These are phyloP conservation scores for Ceratocystis cacaofunesta DNA, from an alignment of 2,329 filamentous ascomycete species.

Conservation along the genomic window DNA sequence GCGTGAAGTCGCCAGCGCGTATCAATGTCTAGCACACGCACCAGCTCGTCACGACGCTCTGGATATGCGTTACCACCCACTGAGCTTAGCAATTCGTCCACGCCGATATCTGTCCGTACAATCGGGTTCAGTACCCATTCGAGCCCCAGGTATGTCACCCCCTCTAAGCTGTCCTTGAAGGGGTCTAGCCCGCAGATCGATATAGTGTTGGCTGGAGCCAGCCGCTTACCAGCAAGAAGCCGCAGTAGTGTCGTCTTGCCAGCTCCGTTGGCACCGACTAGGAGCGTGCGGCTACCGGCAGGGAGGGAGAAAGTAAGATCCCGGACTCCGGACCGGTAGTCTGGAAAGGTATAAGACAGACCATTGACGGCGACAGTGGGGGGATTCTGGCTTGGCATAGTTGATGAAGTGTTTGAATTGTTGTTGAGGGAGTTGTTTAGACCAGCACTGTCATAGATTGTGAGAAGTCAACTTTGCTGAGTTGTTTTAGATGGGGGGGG, in stretches of 20 bases:
- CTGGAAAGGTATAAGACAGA: conserved; percentile 79
- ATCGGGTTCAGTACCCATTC: conserved; percentile 98
- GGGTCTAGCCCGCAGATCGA: conserved; percentile 72
- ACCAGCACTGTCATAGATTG: too few species aligned
- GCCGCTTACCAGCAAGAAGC: conserved; percentile 85
- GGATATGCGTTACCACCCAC: conserved; percentile 79
- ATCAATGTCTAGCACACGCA: conserved; percentile 83
- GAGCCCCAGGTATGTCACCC: conserved; percentile 89
- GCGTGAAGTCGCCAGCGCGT: conserved; percentile 88
- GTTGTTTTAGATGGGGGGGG: too few species aligned
- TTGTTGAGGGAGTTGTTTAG: background rate
- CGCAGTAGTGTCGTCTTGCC: conserved; percentile 95
- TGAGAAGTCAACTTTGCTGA: too few species aligned
- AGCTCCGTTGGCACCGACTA: conserved; percentile 93
- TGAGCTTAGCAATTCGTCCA: conserved; percentile 66
- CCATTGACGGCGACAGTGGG: conserved; percentile 57
- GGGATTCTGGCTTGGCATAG: conserved; percentile 23
- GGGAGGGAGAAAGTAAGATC: conserved; percentile 65
- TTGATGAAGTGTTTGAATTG: background rate
- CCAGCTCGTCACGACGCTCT: conserved; percentile 69
- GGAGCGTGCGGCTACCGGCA: conserved; percentile 67
- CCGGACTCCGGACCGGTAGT: conserved; percentile 63
- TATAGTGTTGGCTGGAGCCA: conserved; percentile 64
- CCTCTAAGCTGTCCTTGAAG: conserved; percentile 78
- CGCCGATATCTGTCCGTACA: conserved; percentile 86